Conservation (phyloP, 768 basidiomycete species). For the Imleria badia region DNA sequence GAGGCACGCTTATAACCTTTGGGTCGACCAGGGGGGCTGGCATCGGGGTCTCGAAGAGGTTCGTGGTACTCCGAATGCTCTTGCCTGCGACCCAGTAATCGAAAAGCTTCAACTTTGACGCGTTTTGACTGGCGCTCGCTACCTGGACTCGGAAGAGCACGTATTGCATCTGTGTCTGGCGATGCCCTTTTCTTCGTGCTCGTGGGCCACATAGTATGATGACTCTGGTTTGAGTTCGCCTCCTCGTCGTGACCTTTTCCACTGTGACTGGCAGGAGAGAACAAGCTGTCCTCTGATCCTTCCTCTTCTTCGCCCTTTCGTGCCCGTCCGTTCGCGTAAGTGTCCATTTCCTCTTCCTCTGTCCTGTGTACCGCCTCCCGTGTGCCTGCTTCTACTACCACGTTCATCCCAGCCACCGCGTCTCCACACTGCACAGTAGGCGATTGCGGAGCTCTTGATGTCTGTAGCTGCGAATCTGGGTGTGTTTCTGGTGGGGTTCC, state of each 20-base stretch:
- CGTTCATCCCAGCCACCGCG: not conserved
- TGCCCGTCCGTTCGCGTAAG: not conserved
- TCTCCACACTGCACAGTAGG: not conserved
- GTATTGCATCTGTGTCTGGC: constrained; percentile 22
- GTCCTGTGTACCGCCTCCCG: not conserved
- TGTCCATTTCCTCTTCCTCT: not conserved
- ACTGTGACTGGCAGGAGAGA: constrained; percentile 18
- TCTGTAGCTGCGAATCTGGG: not conserved
- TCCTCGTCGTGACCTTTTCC: not conserved
- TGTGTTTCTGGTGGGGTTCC: constrained; percentile 25
- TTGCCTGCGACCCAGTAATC: constrained; percentile 4
- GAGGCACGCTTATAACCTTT: constrained; percentile 16
- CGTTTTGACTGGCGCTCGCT: constrained; percentile 25
- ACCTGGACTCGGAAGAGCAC: constrained; percentile 10
- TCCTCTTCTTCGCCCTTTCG: constrained; percentile 11
- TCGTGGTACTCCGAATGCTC: constrained; percentile 20
- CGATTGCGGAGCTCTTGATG: not conserved
- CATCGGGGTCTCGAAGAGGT: constrained; percentile 21
- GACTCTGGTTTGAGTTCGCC: not conserved
- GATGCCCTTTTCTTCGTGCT: constrained; percentile 32
- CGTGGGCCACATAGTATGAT: not conserved
- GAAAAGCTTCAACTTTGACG: constrained; percentile 24
- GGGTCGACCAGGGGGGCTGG: not conserved
- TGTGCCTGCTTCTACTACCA: not conserved
- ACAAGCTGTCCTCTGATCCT: constrained; percentile 40